Evolutionary conservation across 768 basidiomycete species (phyloP).

Genomic region (Boletus edulis): DNA sequence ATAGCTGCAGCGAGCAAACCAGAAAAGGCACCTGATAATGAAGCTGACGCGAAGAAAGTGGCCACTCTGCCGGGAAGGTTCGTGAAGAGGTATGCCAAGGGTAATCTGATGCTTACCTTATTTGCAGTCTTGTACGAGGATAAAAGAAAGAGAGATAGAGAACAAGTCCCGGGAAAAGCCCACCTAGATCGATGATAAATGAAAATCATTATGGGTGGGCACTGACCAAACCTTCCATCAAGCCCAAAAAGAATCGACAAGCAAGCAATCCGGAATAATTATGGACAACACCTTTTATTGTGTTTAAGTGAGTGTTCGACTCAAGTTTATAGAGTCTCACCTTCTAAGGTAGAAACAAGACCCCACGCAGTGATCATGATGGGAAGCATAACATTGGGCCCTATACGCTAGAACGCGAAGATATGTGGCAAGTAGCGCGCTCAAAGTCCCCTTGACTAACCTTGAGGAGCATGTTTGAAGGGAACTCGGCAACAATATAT

Average conservation of each 20-base stretch:
- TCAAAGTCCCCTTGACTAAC: slow-evolving; percentile 8
- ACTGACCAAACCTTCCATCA: slow-evolving; percentile 51
- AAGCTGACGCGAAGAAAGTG: slow-evolving; percentile 41
- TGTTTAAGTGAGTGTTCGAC: neutral
- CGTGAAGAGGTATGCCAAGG: neutral
- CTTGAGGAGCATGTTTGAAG: slow-evolving; percentile 59
- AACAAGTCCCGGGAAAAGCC: slow-evolving; percentile 56
- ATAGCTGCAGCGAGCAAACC: slow-evolving; percentile 64
- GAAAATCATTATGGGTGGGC: neutral
- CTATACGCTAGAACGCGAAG: slow-evolving; percentile 30
- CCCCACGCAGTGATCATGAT: slow-evolving; percentile 67
- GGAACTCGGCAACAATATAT: slow-evolving; percentile 58
- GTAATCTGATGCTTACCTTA: slow-evolving; percentile 7
- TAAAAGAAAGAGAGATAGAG: slow-evolving; percentile 55
- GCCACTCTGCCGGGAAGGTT: slow-evolving; percentile 32
- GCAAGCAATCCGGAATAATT: slow-evolving; percentile 52
- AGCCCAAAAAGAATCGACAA: slow-evolving; percentile 49
- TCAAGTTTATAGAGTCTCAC: slow-evolving; percentile 27
- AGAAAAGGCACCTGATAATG: slow-evolving; percentile 59
- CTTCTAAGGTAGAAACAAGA: slow-evolving; percentile 61
- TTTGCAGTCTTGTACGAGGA: slow-evolving; percentile 29
- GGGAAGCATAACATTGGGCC: slow-evolving; percentile 62
- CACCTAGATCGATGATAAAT: slow-evolving; percentile 36
- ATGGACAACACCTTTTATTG: slow-evolving; percentile 38
- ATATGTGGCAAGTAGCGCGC: neutral